Evolutionary conservation across 495 filamentous ascomycete species (phyloP).

Genomic region (Penicillium desertorum): DNA sequence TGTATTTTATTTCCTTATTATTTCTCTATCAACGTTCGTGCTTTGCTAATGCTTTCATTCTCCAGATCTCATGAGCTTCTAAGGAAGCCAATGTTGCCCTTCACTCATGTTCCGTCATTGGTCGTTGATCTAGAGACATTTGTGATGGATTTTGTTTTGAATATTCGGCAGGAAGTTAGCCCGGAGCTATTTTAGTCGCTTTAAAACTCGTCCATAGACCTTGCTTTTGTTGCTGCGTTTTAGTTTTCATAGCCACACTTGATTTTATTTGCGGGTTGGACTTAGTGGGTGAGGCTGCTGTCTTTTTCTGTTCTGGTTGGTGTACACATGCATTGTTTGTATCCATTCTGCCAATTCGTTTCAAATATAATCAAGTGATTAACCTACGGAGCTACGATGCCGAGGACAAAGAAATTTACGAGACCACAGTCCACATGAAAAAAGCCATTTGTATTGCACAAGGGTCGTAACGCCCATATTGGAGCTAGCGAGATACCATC

Average conservation of each 20-base stretch:
- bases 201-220: background rate
- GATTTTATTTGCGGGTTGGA: background rate
- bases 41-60: constrained; percentile 14
- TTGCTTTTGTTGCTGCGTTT: background rate
- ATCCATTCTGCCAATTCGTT: no score
- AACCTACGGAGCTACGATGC: background rate
- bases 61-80: constrained; percentile 68
- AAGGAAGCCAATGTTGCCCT: constrained; percentile 12
- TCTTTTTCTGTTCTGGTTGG: background rate
- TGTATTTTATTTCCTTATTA: constrained; percentile 31
- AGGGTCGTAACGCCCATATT: background rate
- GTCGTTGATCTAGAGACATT: constrained; percentile 3
- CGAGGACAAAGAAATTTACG: background rate
- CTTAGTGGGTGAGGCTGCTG: background rate
- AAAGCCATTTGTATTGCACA: constrained; percentile 1
- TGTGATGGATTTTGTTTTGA: constrained; percentile 1
- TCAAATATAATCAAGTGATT: background rate
- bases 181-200: background rate
- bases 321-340: background rate
- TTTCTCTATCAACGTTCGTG: background rate
- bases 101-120: background rate
- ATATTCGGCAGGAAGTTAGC: background rate
- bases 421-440: background rate
- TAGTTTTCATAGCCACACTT: background rate
- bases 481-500: background rate